phyloP scores from a whole-genome alignment of 2,329 filamentous ascomycete species.

The Chrysoporthe austroafricana region DNA sequence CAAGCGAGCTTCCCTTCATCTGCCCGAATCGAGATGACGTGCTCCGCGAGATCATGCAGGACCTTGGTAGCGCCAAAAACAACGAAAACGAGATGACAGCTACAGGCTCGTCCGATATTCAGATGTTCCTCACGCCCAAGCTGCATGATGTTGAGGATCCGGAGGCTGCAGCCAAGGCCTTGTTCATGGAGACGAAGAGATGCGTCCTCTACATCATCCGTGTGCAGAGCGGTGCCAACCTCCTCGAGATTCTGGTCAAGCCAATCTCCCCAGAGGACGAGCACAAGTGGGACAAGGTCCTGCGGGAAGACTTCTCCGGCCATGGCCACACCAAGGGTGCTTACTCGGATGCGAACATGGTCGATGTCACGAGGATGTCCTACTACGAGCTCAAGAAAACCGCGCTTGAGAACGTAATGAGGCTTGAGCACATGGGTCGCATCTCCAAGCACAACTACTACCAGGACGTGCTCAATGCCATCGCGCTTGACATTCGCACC shows the following conservation, averaged over 20 bases:
- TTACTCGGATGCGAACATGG: conserved; percentile 87
- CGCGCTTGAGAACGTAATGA: conserved; percentile 91
- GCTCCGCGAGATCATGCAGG: conserved; percentile 87
- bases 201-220: conserved; percentile 98
- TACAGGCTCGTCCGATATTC: conserved; percentile 85
- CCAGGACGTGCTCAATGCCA: conserved; percentile 96
- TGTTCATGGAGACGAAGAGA: conserved; percentile 98
- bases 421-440: conserved; percentile 82
- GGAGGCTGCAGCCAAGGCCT: conserved; percentile 85
- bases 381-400: conserved; percentile 93
- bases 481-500: conserved; percentile 93
- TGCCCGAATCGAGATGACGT: conserved; percentile 84
- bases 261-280: conserved; percentile 87
- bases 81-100: conserved; percentile 93
- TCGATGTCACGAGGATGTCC: conserved; percentile 86
- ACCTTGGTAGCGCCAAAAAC: conserved; percentile 93
- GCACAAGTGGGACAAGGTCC: conserved; percentile 79
- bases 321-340: conserved; percentile 73
- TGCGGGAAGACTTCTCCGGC: conserved; percentile 79
- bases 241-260: conserved; percentile 95
- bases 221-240: conserved; percentile 85
- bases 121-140: conserved; percentile 86
- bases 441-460: conserved; percentile 92
- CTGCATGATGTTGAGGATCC: conserved; percentile 90
- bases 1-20: conserved; percentile 75